Evolutionary conservation across 2,329 filamentous ascomycete species (phyloP).

Genomic region (Waltergamsia citrina): DNA sequence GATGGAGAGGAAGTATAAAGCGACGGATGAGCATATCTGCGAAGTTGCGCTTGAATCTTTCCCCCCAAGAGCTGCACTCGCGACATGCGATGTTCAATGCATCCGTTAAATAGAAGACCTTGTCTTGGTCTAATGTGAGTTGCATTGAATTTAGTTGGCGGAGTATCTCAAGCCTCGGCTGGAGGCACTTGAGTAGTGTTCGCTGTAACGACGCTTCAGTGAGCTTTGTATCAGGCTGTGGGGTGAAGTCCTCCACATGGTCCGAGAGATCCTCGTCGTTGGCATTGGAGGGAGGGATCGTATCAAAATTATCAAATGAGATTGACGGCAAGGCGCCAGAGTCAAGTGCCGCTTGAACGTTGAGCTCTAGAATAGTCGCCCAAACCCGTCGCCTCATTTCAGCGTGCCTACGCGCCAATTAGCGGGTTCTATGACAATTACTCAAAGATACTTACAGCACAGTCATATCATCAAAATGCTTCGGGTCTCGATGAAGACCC

Average conservation of each 20-base stretch:
- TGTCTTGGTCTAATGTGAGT: constrained; percentile 20
- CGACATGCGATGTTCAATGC: constrained; percentile 18
- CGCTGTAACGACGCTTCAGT: constrained; percentile 25
- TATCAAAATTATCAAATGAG: constrained; percentile 29
- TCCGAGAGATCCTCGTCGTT: constrained; percentile 17
- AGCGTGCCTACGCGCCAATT: constrained; percentile 22
- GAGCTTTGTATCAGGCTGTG: neutral
- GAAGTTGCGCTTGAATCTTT: constrained; percentile 36
- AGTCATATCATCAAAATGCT: too few relatives aligned
- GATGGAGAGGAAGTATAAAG: constrained; percentile 45
- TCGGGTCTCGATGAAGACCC: constrained; percentile 33
- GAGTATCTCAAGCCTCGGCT: constrained; percentile 21
- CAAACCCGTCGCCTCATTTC: constrained; percentile 31
- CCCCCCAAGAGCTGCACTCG: too few relatives aligned
- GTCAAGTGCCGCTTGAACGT: constrained; percentile 26
- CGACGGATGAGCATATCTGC: constrained; percentile 42
- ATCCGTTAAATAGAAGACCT: constrained; percentile 21
- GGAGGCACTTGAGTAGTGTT: constrained; percentile 22
- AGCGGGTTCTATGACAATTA: too few relatives aligned
- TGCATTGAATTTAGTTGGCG: constrained; percentile 22
- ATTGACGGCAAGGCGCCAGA: constrained; percentile 27
- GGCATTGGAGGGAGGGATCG: constrained; percentile 22
- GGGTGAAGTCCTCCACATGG: constrained; percentile 7
- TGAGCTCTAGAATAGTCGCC: constrained; percentile 31
- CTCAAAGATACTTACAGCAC: too few relatives aligned